These are phyloP conservation scores for Eucalyptus shirleyi DNA, from an alignment of 345 rosid species.

Conservation along the genomic window DNA sequence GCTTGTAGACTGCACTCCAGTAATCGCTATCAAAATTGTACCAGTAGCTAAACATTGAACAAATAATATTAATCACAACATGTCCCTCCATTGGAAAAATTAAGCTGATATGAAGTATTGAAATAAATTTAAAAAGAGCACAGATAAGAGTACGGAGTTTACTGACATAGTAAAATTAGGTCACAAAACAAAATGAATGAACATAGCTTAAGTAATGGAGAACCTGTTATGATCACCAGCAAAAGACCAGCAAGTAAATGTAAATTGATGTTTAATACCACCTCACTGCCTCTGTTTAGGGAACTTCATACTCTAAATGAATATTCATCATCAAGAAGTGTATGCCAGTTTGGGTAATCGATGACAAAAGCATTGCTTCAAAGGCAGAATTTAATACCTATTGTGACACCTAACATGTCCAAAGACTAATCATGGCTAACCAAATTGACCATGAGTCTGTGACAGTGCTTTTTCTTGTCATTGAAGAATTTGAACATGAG, in stretches of 20 bases:
- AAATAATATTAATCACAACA: not conserved
- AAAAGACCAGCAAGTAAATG: not conserved
- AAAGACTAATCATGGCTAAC: not conserved
- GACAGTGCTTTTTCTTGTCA: not conserved
- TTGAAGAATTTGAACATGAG: not conserved
- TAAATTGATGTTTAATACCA: not conserved
- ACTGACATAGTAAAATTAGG: not conserved
- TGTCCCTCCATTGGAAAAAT: not conserved
- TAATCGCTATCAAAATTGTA: conserved; percentile 72
- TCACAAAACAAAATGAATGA: not conserved
- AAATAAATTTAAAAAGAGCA: not conserved
- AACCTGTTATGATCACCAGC: not conserved
- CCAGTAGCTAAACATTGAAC: conserved; percentile 43
- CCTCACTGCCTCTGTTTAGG: not conserved
- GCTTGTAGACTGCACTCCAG: conserved; percentile 97
- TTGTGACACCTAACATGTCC: not conserved
- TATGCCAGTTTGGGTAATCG: not conserved
- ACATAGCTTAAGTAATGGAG: not conserved
- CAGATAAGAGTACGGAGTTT: not conserved
- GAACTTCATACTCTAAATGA: not conserved
- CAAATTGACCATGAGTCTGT: not conserved
- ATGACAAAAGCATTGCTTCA: not conserved
- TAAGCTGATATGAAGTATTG: not conserved
- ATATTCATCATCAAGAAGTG: not conserved
- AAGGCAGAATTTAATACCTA: not conserved